These are phyloP conservation scores for Aspergillus sp. DNA, from an alignment of 2,329 filamentous ascomycete species.

Conservation along the genomic window DNA sequence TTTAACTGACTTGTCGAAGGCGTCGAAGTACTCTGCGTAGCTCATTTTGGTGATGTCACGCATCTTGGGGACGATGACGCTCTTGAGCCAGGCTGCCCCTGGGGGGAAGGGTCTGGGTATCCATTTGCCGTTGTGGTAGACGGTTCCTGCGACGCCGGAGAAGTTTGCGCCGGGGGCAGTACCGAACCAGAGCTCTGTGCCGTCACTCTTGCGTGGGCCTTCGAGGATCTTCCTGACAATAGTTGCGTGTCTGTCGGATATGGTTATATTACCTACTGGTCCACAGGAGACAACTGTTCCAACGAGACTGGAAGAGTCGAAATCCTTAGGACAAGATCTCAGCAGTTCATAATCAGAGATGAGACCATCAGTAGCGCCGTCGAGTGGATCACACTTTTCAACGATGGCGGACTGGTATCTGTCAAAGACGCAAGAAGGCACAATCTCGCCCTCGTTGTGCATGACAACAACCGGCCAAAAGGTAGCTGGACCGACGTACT, in stretches of 20 bases:
- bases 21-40: not conserved
- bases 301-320: not conserved
- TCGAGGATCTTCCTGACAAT: slow-evolving; percentile 5
- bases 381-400: slow-evolving; percentile 23
- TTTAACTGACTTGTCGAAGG: not conserved
- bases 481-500: slow-evolving; percentile 4
- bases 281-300: not conserved
- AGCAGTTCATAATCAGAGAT: slow-evolving; percentile 18
- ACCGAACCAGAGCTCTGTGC: slow-evolving; percentile 3
- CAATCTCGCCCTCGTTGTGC: not conserved
- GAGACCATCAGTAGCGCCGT: slow-evolving; percentile 26
- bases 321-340: not conserved
- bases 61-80: not conserved
- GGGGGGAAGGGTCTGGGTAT: slow-evolving; percentile 1
- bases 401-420: slow-evolving; percentile 12
- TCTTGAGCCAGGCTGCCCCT: not conserved
- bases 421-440: slow-evolving; percentile 15
- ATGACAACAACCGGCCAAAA: slow-evolving; percentile 19
- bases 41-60: not conserved
- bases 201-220: not conserved
- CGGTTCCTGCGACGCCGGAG: not conserved
- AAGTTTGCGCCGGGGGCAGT: slow-evolving; percentile 4
- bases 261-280: not conserved
- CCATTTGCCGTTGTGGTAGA: not conserved
- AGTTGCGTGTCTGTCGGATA: not conserved